Base-by-base conservation (phyloP, 495 filamentous ascomycete genomes). In the Neurospora sp. region DNA sequence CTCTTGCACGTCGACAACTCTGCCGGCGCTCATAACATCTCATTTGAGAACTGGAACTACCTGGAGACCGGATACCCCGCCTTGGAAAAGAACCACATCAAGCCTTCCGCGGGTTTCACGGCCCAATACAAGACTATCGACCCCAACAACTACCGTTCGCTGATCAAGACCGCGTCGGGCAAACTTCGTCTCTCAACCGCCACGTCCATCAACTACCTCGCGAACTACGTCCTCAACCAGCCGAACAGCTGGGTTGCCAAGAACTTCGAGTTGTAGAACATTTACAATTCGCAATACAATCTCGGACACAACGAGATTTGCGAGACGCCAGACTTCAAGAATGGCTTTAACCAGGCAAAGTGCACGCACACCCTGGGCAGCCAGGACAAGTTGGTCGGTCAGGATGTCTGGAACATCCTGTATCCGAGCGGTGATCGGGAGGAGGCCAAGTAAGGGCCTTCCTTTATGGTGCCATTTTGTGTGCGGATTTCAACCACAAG, bases 151-250 rank as follows among this genome's bases (percentile, higher is more conserved):
- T 84, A 2, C 27, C 27, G 27, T 27, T 27, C 27, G 27, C 27
- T 27, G 27, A 27, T 27, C 27, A 27, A 27, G 27, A 27, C 27
- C 27, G 2, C 27, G 27, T 27, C 27, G 27, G 27, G 73, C 69
- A 81, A 80, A 68, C 75, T 85, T 3, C 80, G 83, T 0, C 76
- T 85, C 35, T 81, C 79, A 35, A 83, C 79, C 0, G 73, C 82
- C 20, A 85, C 82, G 73, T 82, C 81, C 73, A 84, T 84, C 73
- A 83, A 83, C 70, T 85, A 74, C 42, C 59, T 85, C 10, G 71
- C 76, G 1, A 79, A 76, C 73, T 85, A 82, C 70, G 53, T 31
- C 0, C 78, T 84, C 10, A 72, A 53, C 27, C 27, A 27, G 27
- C 27, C 27, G 27, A 27, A 27, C 27, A 27, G 27, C 27, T 27